Percentiles rank a stretch among this genome's conserved stretches.
phyloP scores from a whole-genome alignment of 768 basidiomycete genomes.

The Chalciporus pseudorubinellus region DNA sequence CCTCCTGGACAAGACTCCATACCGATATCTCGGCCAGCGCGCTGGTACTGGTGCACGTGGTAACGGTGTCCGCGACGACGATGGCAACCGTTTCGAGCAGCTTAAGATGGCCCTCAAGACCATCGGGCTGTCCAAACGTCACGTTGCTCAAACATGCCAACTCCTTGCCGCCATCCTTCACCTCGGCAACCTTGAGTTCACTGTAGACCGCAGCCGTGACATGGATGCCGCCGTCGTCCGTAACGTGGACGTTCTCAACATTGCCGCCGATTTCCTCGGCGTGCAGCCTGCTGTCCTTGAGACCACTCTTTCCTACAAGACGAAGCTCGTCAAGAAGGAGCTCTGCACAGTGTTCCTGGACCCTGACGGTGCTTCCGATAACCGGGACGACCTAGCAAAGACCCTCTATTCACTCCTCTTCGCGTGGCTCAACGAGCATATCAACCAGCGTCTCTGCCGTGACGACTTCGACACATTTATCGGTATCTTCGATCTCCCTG shows the following conservation, averaged over 20 bases:
- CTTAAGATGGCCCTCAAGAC: conserved; percentile 92
- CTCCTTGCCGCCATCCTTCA: conserved; percentile 94
- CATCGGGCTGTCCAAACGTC: conserved; percentile 89
- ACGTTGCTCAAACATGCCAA: conserved; percentile 95
- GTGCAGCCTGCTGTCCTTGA: conserved; percentile 73
- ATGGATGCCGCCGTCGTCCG: conserved; percentile 92
- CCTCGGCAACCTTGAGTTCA: conserved; percentile 94
- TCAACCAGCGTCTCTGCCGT: conserved; percentile 92
- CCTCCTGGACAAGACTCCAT: conserved; percentile 75
- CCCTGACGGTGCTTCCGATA: conserved; percentile 88
- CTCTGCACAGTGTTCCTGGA: conserved; percentile 97
- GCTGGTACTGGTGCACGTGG: conserved; percentile 41
- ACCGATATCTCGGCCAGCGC: conserved; percentile 83
- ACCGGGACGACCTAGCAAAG: conserved; percentile 91
- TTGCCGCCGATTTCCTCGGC: conserved; percentile 91
- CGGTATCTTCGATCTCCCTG: conserved; percentile 91
- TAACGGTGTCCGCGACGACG: conserved; percentile 64
- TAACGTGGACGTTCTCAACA: conserved; percentile 76
- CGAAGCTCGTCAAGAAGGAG: conserved; percentile 91
- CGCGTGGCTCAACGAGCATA: conserved; percentile 93
- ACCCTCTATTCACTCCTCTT: conserved; percentile 93
- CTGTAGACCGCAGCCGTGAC: conserved; percentile 75
- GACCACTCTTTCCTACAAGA: conserved; percentile 82
- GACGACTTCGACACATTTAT: conserved; percentile 93
- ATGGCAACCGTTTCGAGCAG: conserved; percentile 87